Base-by-base conservation (phyloP, 1,284 basidiomycete genomes). In the Trichosporon coremiiforme region DNA sequence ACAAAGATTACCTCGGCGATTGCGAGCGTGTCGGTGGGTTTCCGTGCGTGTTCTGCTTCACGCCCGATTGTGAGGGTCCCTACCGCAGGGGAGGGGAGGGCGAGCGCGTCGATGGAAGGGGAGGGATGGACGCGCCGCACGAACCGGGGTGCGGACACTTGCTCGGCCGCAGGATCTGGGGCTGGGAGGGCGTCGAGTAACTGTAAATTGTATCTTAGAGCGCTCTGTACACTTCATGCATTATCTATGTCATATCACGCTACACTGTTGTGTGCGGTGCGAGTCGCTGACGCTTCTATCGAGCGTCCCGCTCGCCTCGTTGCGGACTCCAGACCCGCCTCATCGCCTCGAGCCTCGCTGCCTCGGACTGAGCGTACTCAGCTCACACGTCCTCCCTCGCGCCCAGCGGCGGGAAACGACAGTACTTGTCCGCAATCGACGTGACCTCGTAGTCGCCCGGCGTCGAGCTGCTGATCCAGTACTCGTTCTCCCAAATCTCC, bases 391-490 rank as follows among this genome's bases (percentile, higher is more conserved):
- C 72, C 6, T 64, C 68, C 22, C 66, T 55, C 31, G 53, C 68
- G 22, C 69, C 64, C 50, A 81, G 70, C n/a, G 87, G 87, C 31
- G 92, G 92, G 83, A 92, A 94, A 71, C 90, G 87, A 84, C 94
- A 96, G 79, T 88, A 92, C 60, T 87, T 87, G 82, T 96, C 94
- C 22, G 90, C 88, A 68, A 96, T 90, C 68, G 90, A 93, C 5
- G 92, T 93, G n/a, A 98, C 91, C 13, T 69, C 68, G 33, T 74
- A 84, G 86, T 71, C 80, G 89, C 94, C 94, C 86, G 96, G 93
- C 65, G 92, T 83, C 3, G 92, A 90, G 8, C 93, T 94, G 79
- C 89, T 93, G 74, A 98, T 91, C 3, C 92, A 92, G 81, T 96
- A 97, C 77, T 89, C 89, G 20, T 89, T 86, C 8, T 88, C 87